Evolutionary conservation across 441 rosid genomes (phyloP).

Genomic region (Biscutella laevigata): DNA sequence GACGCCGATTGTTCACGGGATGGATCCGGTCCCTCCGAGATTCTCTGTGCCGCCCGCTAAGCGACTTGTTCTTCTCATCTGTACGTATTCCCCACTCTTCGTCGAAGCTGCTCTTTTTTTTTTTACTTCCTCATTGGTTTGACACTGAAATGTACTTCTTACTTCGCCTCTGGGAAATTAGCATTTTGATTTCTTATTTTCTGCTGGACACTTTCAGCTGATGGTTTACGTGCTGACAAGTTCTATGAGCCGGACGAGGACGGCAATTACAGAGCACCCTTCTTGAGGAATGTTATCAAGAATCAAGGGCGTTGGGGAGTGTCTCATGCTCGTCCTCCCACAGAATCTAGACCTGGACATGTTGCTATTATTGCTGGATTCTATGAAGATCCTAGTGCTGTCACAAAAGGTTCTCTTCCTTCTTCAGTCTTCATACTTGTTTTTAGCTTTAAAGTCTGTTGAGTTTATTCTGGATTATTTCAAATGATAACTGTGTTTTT

Average conservation of each 20-base stretch:
- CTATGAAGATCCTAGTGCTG: constrained; percentile 98
- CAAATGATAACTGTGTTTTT: constrained; percentile 23
- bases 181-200: neutral
- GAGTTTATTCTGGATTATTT: neutral
- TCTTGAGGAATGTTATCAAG: constrained; percentile 70
- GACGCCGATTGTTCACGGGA: constrained; percentile 89
- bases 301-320: constrained; percentile 91
- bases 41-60: constrained; percentile 79
- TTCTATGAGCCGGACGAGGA: constrained; percentile 80
- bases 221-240: constrained; percentile 94
- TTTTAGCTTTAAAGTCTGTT: constrained; percentile 1
- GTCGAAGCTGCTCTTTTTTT: neutral
- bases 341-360: constrained; percentile 96
- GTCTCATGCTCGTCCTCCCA: constrained; percentile 99
- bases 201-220: constrained; percentile 42
- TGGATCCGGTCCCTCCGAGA: constrained; percentile 77
- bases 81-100: constrained; percentile 26
- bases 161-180: too few relatives aligned
- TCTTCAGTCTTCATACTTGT: neutral
- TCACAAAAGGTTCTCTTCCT: constrained; percentile 58
- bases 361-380: constrained; percentile 93
- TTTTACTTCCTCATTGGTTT: neutral
- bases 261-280: constrained; percentile 76
- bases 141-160: neutral
- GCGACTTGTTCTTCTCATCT: constrained; percentile 78